A percentile compares a stretch with the other conserved stretches of the same genome.
These are phyloP conservation scores for Massariosphaeria phaeospora DNA, from an alignment of 495 filamentous ascomycete genomes.

Conservation along the genomic window DNA sequence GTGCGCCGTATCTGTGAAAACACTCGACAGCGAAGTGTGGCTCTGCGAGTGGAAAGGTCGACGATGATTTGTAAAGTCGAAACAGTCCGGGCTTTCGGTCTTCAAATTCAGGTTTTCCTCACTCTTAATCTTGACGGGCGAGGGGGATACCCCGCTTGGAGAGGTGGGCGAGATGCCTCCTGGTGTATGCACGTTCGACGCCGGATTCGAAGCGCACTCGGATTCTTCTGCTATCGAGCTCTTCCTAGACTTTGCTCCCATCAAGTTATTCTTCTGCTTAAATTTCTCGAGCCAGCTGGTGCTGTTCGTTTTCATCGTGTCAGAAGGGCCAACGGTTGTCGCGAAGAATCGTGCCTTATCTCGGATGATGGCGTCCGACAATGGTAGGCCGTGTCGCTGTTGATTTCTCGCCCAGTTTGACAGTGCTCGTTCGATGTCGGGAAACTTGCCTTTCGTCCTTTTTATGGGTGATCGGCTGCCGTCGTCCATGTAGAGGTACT, in stretches of 20 bases:
- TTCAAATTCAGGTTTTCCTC: constrained; percentile 55
- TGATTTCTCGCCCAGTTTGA: constrained; percentile 82
- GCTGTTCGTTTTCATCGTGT: constrained; percentile 69
- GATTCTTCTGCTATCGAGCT: constrained; percentile 52
- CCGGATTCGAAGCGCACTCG: constrained; percentile 36
- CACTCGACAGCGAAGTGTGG: constrained; percentile 54
- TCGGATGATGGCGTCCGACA: constrained; percentile 78
- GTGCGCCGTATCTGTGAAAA: constrained; percentile 50
- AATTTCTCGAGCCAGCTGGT: constrained; percentile 91
- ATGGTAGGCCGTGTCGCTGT: constrained; percentile 65
- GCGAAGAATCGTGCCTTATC: constrained; percentile 88
- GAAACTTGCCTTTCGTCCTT: constrained; percentile 82
- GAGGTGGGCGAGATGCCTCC: constrained; percentile 70
- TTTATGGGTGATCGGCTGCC: constrained; percentile 84
- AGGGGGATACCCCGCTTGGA: constrained; percentile 59
- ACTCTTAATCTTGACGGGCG: constrained; percentile 61
- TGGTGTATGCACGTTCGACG: constrained; percentile 57
- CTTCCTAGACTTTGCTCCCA: constrained; percentile 60
- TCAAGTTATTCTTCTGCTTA: constrained; percentile 83
- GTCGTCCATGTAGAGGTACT: constrained; percentile 88
- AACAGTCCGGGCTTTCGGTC: constrained; percentile 47
- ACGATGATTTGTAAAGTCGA: constrained; percentile 53
- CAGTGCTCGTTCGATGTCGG: constrained; percentile 92
- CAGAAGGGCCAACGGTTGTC: constrained; percentile 65
- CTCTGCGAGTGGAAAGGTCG: constrained; percentile 57